Evolutionary conservation across 2,329 filamentous ascomycete genomes (phyloP).

Genomic region (Aureobasidium zeae): DNA sequence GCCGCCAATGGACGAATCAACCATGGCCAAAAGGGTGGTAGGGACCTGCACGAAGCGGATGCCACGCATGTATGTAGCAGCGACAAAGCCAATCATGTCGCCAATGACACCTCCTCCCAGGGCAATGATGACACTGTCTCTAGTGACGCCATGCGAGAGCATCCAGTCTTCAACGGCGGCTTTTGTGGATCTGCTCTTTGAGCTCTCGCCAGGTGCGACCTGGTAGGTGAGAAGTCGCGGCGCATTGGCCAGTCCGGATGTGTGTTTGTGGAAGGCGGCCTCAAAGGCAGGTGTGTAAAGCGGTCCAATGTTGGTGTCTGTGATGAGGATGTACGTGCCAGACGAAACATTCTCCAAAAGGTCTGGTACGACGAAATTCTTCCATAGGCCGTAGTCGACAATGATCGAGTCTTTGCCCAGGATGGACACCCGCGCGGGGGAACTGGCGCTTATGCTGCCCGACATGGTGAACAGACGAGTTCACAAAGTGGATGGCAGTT

Average conservation of each 20-base stretch:
- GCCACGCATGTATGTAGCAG: constrained; percentile 96
- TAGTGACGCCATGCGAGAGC: constrained; percentile 79
- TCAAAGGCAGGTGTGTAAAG: constrained; percentile 74
- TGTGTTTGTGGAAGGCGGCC: constrained; percentile 48
- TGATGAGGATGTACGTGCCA: constrained; percentile 92
- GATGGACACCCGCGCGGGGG: constrained; percentile 60
- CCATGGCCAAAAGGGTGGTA: constrained; percentile 91
- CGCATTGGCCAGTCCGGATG: constrained; percentile 37
- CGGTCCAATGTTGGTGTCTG: constrained; percentile 81
- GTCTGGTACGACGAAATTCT: constrained; percentile 69
- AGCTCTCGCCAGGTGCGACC: constrained; percentile 84
- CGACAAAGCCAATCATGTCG: constrained; percentile 95
- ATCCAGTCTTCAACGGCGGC: constrained; percentile 97
- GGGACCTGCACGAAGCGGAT: constrained; percentile 94
- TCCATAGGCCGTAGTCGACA: constrained; percentile 85
- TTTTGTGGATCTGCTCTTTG: constrained; percentile 88
- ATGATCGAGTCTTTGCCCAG: constrained; percentile 84
- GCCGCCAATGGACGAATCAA: constrained; percentile 94
- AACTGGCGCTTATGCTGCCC: constrained; percentile 10
- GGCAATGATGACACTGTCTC: constrained; percentile 90
- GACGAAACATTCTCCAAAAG: constrained; percentile 67
- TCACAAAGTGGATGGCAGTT: too few relatives aligned
- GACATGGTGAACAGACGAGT: constrained; percentile 7
- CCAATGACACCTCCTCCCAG: constrained; percentile 94
- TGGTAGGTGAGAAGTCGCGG: constrained; percentile 69